phyloP scores from a whole-genome alignment of 176 grass and related monocot species.

The Olyra latifolia region DNA sequence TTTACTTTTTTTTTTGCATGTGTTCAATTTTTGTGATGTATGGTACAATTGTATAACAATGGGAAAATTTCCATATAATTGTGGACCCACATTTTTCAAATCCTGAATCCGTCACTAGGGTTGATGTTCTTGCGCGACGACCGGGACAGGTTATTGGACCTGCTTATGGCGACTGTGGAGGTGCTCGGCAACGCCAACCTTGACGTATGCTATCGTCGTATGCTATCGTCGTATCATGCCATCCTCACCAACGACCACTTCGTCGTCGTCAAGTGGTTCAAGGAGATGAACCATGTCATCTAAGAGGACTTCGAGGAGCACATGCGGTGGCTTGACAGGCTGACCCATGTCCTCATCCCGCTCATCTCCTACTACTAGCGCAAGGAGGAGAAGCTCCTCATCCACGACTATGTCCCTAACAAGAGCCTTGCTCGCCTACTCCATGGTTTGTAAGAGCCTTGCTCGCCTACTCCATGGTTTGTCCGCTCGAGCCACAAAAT shows the following conservation, averaged over 20 bases:
- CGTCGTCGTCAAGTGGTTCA: constrained; percentile 92
- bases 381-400: constrained; percentile 93
- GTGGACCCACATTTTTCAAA: no score
- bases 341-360: constrained; percentile 77
- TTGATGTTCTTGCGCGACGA: constrained; percentile 74
- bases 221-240: constrained; percentile 85
- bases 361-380: constrained; percentile 88
- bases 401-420: constrained; percentile 72
- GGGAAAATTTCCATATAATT: no score
- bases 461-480: no score
- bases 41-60: no score
- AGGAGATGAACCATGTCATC: constrained; percentile 84
- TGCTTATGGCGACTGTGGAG: constrained; percentile 88
- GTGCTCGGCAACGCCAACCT: constrained; percentile 71
- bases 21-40: no score
- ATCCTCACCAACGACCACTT: constrained; percentile 46
- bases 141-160: constrained; percentile 62
- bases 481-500: not conserved
- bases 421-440: constrained; percentile 68
- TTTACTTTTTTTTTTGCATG: no score
- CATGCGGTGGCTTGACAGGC: constrained; percentile 80
- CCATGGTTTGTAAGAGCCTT: constrained; percentile 51
- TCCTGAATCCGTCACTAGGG: no score
- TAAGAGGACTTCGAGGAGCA: constrained; percentile 94
- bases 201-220: no score